Conservation (phyloP, 225 moss, liverwort and hornwort genomes). For the Pseudisothecium myosuroides region DNA sequence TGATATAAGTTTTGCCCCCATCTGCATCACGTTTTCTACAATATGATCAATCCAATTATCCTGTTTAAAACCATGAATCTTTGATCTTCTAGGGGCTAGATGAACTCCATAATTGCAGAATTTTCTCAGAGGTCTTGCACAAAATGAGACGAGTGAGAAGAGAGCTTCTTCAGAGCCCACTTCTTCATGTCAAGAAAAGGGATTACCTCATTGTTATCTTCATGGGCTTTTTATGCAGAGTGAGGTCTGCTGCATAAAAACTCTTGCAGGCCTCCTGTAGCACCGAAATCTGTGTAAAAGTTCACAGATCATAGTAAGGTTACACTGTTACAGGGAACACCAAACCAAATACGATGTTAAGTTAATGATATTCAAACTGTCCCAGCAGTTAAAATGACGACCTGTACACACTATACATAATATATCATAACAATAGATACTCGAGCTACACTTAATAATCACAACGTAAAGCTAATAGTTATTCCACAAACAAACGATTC, state of each 20-base stretch:
- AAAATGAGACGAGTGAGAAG: not conserved
- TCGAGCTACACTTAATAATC: not conserved
- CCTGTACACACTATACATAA: not conserved
- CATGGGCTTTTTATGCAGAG: not conserved
- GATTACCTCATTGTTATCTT: not conserved
- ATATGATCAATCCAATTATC: not conserved
- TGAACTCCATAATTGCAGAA: not conserved
- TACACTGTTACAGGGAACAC: not conserved
- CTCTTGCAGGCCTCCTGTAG: conserved; percentile 8
- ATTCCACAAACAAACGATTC: not conserved
- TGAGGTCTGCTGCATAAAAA: not conserved
- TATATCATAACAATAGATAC: not conserved
- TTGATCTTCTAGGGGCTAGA: not conserved
- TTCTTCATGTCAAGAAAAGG: not conserved
- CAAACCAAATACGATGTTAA: not conserved
- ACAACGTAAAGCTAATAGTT: not conserved
- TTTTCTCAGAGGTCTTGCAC: not conserved
- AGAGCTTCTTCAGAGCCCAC: not conserved
- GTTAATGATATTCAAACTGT: not conserved
- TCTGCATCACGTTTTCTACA: not conserved
- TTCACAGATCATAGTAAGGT: not conserved
- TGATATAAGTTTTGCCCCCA: not conserved
- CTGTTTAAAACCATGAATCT: not conserved
- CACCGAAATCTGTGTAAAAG: conserved; percentile 12
- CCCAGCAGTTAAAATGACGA: not conserved